These are phyloP conservation scores for Hypoxylon sp. DNA, from an alignment of 2,329 filamentous ascomycete species.

Conservation along the genomic window DNA sequence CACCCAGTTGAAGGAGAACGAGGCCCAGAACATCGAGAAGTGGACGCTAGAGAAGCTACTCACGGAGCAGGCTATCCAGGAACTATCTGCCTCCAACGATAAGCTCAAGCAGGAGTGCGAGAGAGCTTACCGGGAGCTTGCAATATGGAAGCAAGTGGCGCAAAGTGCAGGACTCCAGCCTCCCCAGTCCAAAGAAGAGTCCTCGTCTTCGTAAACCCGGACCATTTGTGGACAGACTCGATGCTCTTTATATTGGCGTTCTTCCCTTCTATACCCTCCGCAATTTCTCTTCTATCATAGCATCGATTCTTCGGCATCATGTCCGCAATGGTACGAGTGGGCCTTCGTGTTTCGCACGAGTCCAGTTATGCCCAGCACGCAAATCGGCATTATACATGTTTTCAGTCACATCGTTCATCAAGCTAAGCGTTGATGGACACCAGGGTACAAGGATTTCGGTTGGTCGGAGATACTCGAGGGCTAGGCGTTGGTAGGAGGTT, in stretches of 20 bases:
- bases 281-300: conserved; percentile 31
- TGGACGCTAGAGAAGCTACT: conserved; percentile 93
- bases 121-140: conserved; percentile 81
- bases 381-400: conserved; percentile 22
- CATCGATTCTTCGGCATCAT: conserved; percentile 34
- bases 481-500: conserved; percentile 41
- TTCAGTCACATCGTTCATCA: conserved; percentile 20
- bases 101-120: conserved; percentile 87
- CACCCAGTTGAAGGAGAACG: conserved; percentile 92
- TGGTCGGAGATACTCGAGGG: conserved; percentile 25
- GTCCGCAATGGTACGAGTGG: neutral
- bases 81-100: conserved; percentile 88
- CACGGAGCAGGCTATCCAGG: conserved; percentile 89
- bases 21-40: conserved; percentile 93
- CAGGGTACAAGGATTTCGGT: conserved; percentile 29
- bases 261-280: conserved; percentile 43
- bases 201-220: conserved; percentile 38
- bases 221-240: conserved; percentile 24
- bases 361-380: neutral
- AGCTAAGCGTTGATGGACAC: conserved; percentile 24
- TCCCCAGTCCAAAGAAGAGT: conserved; percentile 60
- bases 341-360: conserved; percentile 1
- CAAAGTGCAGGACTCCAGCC: conserved; percentile 71
- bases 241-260: conserved; percentile 38
- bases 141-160: conserved; percentile 81